Percentiles rank a stretch among this genome's conserved stretches.
These are phyloP conservation scores for Barnettozyma populi DNA, from an alignment of 805 yeast species.

Conservation along the genomic window DNA sequence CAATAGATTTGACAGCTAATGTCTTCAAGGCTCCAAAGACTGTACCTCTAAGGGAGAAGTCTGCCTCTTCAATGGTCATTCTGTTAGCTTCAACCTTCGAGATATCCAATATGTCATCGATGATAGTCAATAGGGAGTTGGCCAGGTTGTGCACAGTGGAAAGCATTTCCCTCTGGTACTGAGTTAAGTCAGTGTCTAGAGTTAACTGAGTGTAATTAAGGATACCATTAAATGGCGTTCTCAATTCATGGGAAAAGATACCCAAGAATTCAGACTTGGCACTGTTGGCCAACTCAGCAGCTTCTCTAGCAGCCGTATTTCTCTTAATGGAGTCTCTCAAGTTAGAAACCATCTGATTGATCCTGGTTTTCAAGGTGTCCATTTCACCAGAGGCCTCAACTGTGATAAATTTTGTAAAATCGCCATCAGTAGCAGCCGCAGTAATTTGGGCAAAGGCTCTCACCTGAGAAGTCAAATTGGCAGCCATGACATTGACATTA, in stretches of 20 bases:
- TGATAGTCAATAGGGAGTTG: conserved; percentile 76
- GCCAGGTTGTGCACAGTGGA: conserved; percentile 86
- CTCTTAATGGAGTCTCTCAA: conserved; percentile 85
- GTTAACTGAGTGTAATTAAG: conserved; percentile 91
- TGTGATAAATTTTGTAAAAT: conserved; percentile 82
- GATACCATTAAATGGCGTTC: conserved; percentile 92
- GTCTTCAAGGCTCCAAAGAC: conserved; percentile 89
- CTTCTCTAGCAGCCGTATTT: conserved; percentile 90
- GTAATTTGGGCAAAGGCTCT: conserved; percentile 92
- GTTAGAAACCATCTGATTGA: conserved; percentile 79
- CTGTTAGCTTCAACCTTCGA: conserved; percentile 91
- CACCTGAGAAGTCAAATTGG: conserved; percentile 88
- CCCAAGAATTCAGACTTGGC: conserved; percentile 89
- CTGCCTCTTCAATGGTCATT: conserved; percentile 89
- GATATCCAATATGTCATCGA: conserved; percentile 86
- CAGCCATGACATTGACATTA: conserved; percentile 90
- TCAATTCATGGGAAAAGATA: conserved; percentile 80
- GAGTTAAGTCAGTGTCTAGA: conserved; percentile 82
- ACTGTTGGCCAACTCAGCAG: conserved; percentile 85
- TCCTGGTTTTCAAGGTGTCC: conserved; percentile 50
- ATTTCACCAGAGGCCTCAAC: conserved; percentile 92
- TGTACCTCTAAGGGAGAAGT: conserved; percentile 79
- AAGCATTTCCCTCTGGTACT: conserved; percentile 87
- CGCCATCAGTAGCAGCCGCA: conserved; percentile 93
- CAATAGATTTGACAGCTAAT: conserved; percentile 83